Percentiles rank a stretch among this genome's conserved stretches.
Evolutionary conservation across 73 alveolate genomes (phyloP).

Genomic region (Paramecium primaurelia): DNA sequence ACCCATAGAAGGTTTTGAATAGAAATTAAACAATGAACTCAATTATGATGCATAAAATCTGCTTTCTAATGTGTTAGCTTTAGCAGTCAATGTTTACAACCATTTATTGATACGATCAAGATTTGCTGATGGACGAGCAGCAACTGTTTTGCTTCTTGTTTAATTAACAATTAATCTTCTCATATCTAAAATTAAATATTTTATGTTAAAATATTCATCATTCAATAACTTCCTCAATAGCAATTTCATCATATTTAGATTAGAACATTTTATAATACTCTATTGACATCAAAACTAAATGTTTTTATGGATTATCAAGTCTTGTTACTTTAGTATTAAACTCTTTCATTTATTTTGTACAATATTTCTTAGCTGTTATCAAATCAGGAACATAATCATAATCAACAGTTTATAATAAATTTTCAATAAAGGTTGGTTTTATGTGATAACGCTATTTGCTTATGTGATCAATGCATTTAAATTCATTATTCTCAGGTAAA

Average conservation of each 20-base stretch:
- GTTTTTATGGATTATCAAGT: background rate
- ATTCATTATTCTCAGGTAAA: background rate
- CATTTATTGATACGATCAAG: constrained; percentile 52
- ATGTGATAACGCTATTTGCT: background rate
- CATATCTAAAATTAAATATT: constrained; percentile 6
- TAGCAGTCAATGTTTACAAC: constrained; percentile 47
- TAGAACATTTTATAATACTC: background rate
- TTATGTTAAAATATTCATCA: background rate
- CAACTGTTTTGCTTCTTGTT: constrained; percentile 6
- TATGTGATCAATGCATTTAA: background rate
- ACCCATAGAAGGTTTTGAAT: constrained; percentile 34
- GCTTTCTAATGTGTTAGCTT: constrained; percentile 52
- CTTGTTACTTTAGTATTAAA: background rate
- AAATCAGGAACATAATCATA: background rate
- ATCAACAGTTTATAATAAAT: background rate
- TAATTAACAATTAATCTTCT: constrained; percentile 9
- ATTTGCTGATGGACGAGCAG: constrained; percentile 45
- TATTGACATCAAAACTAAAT: background rate
- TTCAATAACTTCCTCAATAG: background rate
- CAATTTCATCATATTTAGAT: background rate
- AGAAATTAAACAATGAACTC: constrained; percentile 57
- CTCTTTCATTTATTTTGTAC: background rate
- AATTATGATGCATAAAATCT: constrained; percentile 52
- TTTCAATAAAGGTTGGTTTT: background rate
- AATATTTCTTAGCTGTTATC: background rate